Evolutionary conservation across 108 stramenopile species (phyloP).

Genomic region (Fistulifera solaris): DNA sequence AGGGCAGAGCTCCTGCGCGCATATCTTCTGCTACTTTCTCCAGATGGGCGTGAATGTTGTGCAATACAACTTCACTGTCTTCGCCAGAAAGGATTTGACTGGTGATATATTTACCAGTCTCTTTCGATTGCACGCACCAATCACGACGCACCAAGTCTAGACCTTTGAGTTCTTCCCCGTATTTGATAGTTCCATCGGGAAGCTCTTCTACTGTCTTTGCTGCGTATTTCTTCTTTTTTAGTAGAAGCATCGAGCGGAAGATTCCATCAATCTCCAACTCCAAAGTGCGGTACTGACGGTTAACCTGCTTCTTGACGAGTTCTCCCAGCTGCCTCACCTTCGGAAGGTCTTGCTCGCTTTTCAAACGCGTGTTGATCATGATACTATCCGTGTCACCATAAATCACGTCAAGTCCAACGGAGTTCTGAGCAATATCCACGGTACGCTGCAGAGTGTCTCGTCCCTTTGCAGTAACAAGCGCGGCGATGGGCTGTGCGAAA

Average conservation of each 20-base stretch:
- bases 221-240: slow-evolving; percentile 99
- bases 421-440: slow-evolving; percentile 86
- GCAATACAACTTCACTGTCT: slow-evolving; percentile 79
- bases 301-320: slow-evolving; percentile 93
- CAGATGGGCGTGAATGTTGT: slow-evolving; percentile 84
- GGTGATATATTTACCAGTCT: slow-evolving; percentile 85
- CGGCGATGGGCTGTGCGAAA: slow-evolving; percentile 97
- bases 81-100: slow-evolving; percentile 90
- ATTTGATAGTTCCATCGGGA: slow-evolving; percentile 53
- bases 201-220: slow-evolving; percentile 78
- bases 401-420: slow-evolving; percentile 95
- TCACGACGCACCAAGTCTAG: slow-evolving; percentile 98
- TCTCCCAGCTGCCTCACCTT: slow-evolving; percentile 74
- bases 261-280: slow-evolving; percentile 98
- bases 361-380: slow-evolving; percentile 97
- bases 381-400: slow-evolving; percentile 99
- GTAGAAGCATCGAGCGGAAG: slow-evolving; percentile 92
- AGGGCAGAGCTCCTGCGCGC: slow-evolving; percentile 70
- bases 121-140: slow-evolving; percentile 98
- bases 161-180: slow-evolving; percentile 89
- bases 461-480: slow-evolving; percentile 95
- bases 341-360: slow-evolving; percentile 50
- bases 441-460: slow-evolving; percentile 96
- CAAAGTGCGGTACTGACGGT: slow-evolving; percentile 93
- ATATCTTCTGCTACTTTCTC: slow-evolving; percentile 83